Conservation (phyloP, 345 rosid genomes). For the Schrenkiella parvula region DNA sequence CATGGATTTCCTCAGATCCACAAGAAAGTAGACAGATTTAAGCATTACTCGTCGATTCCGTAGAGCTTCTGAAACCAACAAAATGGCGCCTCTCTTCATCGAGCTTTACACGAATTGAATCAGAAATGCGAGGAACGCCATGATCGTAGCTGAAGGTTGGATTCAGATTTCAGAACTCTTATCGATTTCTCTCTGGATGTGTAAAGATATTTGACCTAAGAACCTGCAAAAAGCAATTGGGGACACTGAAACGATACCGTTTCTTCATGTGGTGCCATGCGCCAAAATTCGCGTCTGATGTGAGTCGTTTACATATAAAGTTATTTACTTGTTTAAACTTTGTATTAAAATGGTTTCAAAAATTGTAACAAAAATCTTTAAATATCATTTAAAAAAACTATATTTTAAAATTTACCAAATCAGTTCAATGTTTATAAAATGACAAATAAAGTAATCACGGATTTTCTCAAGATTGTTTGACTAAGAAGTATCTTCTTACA, state of each 20-base stretch:
- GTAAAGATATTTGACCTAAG: too few species aligned
- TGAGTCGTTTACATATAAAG: background rate
- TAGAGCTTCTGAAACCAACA: too few species aligned
- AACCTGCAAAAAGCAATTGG: background rate
- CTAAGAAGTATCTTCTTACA: background rate
- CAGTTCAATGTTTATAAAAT: background rate
- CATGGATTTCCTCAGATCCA: background rate
- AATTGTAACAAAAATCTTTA: too few species aligned
- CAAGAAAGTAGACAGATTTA: too few species aligned
- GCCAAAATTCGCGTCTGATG: background rate
- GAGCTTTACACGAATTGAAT: too few species aligned
- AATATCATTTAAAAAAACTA: too few species aligned
- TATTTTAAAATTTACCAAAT: background rate
- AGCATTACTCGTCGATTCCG: too few species aligned
- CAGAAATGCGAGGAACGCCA: too few species aligned
- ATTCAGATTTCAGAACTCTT: background rate
- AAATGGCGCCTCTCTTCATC: background rate
- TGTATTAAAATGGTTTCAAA: too few species aligned
- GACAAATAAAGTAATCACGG: background rate
- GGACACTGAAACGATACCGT: background rate
- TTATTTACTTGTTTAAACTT: background rate
- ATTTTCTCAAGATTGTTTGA: conserved; percentile 11
- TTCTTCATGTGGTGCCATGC: background rate
- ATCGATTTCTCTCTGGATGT: background rate
- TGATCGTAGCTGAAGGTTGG: background rate